Evolutionary conservation across 345 rosid species (phyloP).

Genomic region (Eutrema heterophyllum): DNA sequence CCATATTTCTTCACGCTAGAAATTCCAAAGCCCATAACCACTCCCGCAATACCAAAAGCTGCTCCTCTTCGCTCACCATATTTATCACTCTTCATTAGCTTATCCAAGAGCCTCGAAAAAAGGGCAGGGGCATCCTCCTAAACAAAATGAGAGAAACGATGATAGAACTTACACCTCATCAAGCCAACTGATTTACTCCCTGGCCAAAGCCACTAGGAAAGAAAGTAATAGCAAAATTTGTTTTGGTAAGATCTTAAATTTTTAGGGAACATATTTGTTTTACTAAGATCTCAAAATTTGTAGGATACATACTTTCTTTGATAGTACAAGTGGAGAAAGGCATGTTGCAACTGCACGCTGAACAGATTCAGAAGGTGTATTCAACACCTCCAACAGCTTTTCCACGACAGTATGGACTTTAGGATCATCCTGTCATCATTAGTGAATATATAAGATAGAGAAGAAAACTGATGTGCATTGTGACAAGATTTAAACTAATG

Average conservation of each 20-base stretch:
- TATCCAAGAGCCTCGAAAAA: conserved; percentile 71
- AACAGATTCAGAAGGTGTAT: conserved; percentile 99
- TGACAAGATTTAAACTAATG: not conserved
- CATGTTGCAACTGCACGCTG: conserved; percentile 92
- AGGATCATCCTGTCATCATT: conserved; percentile 79
- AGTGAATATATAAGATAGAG: conserved; percentile 18
- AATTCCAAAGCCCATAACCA: conserved; percentile 87
- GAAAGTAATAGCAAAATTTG: not conserved
- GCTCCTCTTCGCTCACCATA: conserved; percentile 99
- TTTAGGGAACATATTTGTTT: conserved; percentile 21
- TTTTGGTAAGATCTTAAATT: not conserved
- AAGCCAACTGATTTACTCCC: not conserved
- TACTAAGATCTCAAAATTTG: not conserved
- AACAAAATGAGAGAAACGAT: conserved; percentile 13
- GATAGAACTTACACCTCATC: not conserved
- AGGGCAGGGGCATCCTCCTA: conserved; percentile 78
- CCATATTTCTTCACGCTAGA: conserved; percentile 81
- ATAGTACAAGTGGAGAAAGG: conserved; percentile 79
- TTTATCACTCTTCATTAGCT: conserved; percentile 83
- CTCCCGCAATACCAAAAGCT: conserved; percentile 98
- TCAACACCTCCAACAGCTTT: conserved; percentile 88
- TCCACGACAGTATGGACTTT: conserved; percentile 90
- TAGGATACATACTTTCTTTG: conserved; percentile 61
- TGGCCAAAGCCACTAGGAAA: not conserved
- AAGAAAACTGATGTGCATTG: not conserved